phyloP scores from a whole-genome alignment of 2,329 filamentous ascomycete genomes.

The Claviceps spartinae region DNA sequence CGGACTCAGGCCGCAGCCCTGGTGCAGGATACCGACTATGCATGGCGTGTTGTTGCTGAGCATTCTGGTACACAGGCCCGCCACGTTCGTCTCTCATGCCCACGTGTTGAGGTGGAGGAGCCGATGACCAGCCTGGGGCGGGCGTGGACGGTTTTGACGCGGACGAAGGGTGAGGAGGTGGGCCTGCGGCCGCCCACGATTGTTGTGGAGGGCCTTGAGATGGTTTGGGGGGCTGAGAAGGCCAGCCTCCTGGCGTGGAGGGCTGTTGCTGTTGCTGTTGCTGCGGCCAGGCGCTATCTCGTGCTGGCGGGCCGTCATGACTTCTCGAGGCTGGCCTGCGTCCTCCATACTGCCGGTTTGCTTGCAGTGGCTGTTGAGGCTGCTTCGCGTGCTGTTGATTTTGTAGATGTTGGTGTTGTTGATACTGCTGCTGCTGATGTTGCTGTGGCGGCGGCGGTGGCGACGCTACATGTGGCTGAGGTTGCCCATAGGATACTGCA shows the following conservation, averaged over 20 bases:
- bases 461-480: slow-evolving; percentile 29
- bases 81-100: slow-evolving; percentile 25
- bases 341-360: slow-evolving; percentile 16
- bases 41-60: slow-evolving; percentile 26
- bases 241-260: slow-evolving; percentile 15
- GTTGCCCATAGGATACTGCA: slow-evolving; percentile 23
- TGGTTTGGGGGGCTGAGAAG: slow-evolving; percentile 18
- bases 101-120: slow-evolving; percentile 20
- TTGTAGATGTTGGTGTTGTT: slow-evolving; percentile 17
- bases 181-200: slow-evolving; percentile 15
- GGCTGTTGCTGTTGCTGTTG: slow-evolving; percentile 10
- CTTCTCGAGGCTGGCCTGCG: slow-evolving; percentile 31
- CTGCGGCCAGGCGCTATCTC: slow-evolving; percentile 20
- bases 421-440: slow-evolving; percentile 33
- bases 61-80: slow-evolving; percentile 20
- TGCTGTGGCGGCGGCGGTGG: slow-evolving; percentile 31
- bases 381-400: background rate
- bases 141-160: slow-evolving; percentile 22
- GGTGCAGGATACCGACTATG: slow-evolving; percentile 25
- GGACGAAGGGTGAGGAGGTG: slow-evolving; percentile 1
- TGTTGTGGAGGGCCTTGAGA: slow-evolving; percentile 21
- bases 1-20: slow-evolving; percentile 27
- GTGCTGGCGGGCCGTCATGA: slow-evolving; percentile 27
- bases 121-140: slow-evolving; percentile 19
- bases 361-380: background rate